Evolutionary conservation across 2,329 filamentous ascomycete genomes (phyloP).

Genomic region (Fragosphaeria purpurea): DNA sequence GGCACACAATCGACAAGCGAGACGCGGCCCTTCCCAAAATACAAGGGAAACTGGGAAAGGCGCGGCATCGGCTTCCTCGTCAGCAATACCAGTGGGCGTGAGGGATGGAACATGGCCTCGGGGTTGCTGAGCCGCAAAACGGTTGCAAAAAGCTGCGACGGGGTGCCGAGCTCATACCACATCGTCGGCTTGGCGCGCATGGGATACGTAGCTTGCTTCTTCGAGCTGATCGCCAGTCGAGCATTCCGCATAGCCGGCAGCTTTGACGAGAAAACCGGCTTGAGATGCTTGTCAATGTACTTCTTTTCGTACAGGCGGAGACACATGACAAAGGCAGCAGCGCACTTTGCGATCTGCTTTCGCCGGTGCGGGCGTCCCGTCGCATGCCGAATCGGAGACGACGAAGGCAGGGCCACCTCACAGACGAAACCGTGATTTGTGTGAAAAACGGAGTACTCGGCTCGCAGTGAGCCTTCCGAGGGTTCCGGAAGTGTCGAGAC

Average conservation of each 20-base stretch:
- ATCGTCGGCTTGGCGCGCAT: slow-evolving; percentile 72
- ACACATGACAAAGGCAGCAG: slow-evolving; percentile 80
- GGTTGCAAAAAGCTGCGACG: slow-evolving; percentile 49
- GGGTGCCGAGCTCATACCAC: slow-evolving; percentile 48
- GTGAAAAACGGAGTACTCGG: slow-evolving; percentile 52
- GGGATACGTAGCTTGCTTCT: slow-evolving; percentile 61
- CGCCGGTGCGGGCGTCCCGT: slow-evolving; percentile 53
- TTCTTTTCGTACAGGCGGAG: slow-evolving; percentile 54
- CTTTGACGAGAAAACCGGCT: slow-evolving; percentile 60
- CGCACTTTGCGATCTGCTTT: slow-evolving; percentile 75
- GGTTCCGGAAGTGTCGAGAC: slow-evolving; percentile 53
- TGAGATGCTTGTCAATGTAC: slow-evolving; percentile 63
- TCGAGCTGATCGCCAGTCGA: slow-evolving; percentile 67
- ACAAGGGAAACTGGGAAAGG: slow-evolving; percentile 61
- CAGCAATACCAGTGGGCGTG: slow-evolving; percentile 58
- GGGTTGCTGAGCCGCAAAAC: slow-evolving; percentile 49
- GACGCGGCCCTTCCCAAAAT: slow-evolving; percentile 52
- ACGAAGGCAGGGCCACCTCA: slow-evolving; percentile 68
- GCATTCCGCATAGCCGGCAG: slow-evolving; percentile 83
- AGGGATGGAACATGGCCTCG: slow-evolving; percentile 44
- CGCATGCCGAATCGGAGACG: slow-evolving; percentile 58
- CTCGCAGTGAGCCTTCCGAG: slow-evolving; percentile 23
- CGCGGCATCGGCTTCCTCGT: slow-evolving; percentile 55
- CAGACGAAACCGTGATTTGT: slow-evolving; percentile 51
- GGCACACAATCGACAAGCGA: slow-evolving; percentile 46